Base-by-base conservation (phyloP, 805 yeast genomes). In the Saccharomyces mikatae region DNA sequence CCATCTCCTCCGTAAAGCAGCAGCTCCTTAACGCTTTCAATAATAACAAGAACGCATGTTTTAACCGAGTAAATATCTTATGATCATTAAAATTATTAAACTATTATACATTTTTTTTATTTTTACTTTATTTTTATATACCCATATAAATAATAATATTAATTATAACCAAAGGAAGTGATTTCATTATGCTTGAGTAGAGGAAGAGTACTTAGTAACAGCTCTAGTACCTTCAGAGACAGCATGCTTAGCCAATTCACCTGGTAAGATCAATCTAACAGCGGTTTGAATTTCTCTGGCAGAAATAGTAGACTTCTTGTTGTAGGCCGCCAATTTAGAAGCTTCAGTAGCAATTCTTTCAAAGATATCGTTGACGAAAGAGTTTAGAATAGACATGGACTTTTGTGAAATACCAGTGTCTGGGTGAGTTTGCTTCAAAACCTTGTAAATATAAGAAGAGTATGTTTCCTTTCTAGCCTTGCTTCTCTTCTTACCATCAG, bases 221-320 rank as follows among this genome's bases (percentile, higher is more conserved):
- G 97, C 96, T 84, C 96, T 88, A 67, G 96, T 89, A 82, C 97
- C 97, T 80, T 91, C 98, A 69, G 96, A 87, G 69, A 90, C 96
- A 71, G 97, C 97, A 79, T 91, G 97, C 83, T 90, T 90, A 67
- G 97, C 96, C 74, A 91, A 83, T 81, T 91, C 97, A 84, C 97
- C 97, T 67, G 98, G 98, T 69, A 91, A 85, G 77, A 91, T 90
- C 72, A 91, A 85, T 84, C 97, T 89, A 64, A 91, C 97, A 66
- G 98, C 97, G 67, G 97, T 91, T 82, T 91, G 97, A 70, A 91
- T 91, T 81, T 91, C 97, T 81, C 97, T 89, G 59, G 97, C 95
- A 64, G 97, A 89, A 72, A 92, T 91, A 67, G 98, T 91, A 58
- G 96, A 89, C 80, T 90, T 91, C 83, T 90, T 90, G 88, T 91